Base-by-base conservation (phyloP, 2,329 filamentous ascomycete genomes). In the Diplodia intermedia region DNA sequence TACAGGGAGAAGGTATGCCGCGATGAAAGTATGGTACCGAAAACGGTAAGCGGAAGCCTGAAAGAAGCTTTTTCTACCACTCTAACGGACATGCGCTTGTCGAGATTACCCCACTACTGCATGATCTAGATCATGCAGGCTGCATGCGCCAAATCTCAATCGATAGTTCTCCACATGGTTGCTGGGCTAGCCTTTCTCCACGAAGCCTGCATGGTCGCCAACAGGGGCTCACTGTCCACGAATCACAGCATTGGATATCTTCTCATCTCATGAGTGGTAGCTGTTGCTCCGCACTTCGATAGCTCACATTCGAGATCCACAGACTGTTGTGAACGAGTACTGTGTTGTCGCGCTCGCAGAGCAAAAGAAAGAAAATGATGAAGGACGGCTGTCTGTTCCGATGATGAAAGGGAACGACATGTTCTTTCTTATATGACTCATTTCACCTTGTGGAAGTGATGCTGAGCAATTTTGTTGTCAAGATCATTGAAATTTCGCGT, bases 41-140 rank as follows among this genome's bases (percentile, higher is more conserved):
- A 9, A 33, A 49, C 20, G 31, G 40, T 18, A 12, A 20, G 57
- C 26, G 57, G 40, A 3, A 43, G 9, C 29, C 40, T 18, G 20
- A 61, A 49, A 61, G 40, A 61, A 61, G 38, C 57, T 61, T 49
- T 49, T 33, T 38, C 40, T 18, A 29, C 15, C 29, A 7, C n/a
- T 47, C 2, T 11, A 33, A 55, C 53, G 53, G 53, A 33, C 9
- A 11, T 26, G 4, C 56, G 26, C 57, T 61, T 29, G 47, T 61
- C 8, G 31, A 49, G 57, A 61, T 33, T 26, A 18, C 8, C 8
- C 43, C 38, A 18, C 26, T 29, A 18, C 26, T 26, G 14, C 33
- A 15, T 18, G 38, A 8, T 56, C 54, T 38, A 40, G 54, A 56
- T 7, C 33, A 56, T 20, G 33, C 54, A n/a, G 33, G 14, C 31